These are phyloP conservation scores for Boletales sp. DNA, from an alignment of 768 basidiomycete species.

Conservation along the genomic window DNA sequence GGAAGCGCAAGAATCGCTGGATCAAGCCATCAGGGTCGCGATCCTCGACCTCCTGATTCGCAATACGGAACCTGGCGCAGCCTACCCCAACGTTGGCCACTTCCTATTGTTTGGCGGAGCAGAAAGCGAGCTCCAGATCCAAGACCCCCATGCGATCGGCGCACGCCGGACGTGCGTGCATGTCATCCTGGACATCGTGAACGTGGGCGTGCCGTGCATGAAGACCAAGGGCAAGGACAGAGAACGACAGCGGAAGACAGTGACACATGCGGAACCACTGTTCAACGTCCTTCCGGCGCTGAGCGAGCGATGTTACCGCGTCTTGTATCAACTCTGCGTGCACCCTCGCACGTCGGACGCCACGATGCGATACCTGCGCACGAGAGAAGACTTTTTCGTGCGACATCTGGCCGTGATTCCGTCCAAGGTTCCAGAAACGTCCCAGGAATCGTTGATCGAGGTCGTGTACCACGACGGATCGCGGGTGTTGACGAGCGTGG, in stretches of 20 bases:
- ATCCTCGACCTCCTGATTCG: constrained; percentile 80
- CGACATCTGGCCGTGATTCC: constrained; percentile 81
- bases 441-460: constrained; percentile 48
- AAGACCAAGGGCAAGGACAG: constrained; percentile 42
- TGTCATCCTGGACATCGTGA: constrained; percentile 74
- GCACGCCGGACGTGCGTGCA: constrained; percentile 72
- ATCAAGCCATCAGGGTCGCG: constrained; percentile 69
- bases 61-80: constrained; percentile 57
- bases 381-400: constrained; percentile 84
- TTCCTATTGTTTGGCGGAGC: constrained; percentile 76
- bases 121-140: constrained; percentile 59
- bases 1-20: constrained; percentile 42
- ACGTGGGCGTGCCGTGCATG: constrained; percentile 62
- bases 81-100: constrained; percentile 84
- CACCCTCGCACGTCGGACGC: constrained; percentile 80
- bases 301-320: constrained; percentile 81
- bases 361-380: constrained; percentile 81
- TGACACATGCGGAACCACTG: constrained; percentile 42
- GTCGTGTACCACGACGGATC: constrained; percentile 71
- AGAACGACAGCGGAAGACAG: constrained; percentile 27
- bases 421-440: constrained; percentile 50
- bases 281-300: constrained; percentile 66
- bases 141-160: constrained; percentile 75
- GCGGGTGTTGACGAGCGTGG: constrained; percentile 62
- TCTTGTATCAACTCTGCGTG: constrained; percentile 84